phyloP scores from a whole-genome alignment of 2,329 filamentous ascomycete genomes.

The Waltergamsia citrina region DNA sequence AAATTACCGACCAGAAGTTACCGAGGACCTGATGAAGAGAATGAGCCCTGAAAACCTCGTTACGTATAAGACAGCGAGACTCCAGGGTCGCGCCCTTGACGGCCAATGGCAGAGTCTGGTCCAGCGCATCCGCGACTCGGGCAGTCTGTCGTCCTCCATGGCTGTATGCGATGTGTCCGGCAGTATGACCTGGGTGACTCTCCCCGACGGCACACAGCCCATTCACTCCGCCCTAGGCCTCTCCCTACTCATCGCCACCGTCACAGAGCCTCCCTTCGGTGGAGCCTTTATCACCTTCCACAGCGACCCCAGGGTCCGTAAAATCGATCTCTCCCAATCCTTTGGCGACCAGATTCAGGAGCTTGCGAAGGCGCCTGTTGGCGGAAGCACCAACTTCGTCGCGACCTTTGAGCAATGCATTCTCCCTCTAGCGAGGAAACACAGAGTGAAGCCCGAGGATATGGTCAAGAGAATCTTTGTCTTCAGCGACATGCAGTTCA shows the following conservation, averaged over 20 bases:
- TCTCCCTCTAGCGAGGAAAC: slow-evolving; percentile 39
- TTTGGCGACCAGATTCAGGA: slow-evolving; percentile 30
- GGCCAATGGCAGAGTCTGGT: slow-evolving; percentile 49
- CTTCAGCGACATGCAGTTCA: slow-evolving; percentile 53
- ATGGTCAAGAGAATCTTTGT: slow-evolving; percentile 54
- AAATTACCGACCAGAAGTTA: not conserved
- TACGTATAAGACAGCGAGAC: slow-evolving; percentile 15
- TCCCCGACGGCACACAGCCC: slow-evolving; percentile 35
- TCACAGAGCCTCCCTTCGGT: slow-evolving; percentile 41
- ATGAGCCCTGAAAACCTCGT: slow-evolving; percentile 11
- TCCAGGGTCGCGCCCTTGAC: slow-evolving; percentile 28
- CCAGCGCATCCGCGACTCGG: slow-evolving; percentile 45
- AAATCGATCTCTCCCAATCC: slow-evolving; percentile 23
- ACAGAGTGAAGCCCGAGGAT: slow-evolving; percentile 41
- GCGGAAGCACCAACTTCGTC: slow-evolving; percentile 39
- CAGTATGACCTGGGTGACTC: slow-evolving; percentile 32
- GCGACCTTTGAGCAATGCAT: slow-evolving; percentile 44
- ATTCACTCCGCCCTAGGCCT: slow-evolving; percentile 46
- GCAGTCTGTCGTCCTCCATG: slow-evolving; percentile 40
- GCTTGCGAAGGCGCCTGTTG: slow-evolving; percentile 24
- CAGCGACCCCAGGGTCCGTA: slow-evolving; percentile 24
- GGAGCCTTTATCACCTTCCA: slow-evolving; percentile 48
- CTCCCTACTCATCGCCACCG: slow-evolving; percentile 44
- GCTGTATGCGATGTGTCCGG: slow-evolving; percentile 49
- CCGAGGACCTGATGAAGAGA: not conserved